phyloP scores from a whole-genome alignment of 2,329 filamentous ascomycete genomes.

The Ascochyta rabiei region DNA sequence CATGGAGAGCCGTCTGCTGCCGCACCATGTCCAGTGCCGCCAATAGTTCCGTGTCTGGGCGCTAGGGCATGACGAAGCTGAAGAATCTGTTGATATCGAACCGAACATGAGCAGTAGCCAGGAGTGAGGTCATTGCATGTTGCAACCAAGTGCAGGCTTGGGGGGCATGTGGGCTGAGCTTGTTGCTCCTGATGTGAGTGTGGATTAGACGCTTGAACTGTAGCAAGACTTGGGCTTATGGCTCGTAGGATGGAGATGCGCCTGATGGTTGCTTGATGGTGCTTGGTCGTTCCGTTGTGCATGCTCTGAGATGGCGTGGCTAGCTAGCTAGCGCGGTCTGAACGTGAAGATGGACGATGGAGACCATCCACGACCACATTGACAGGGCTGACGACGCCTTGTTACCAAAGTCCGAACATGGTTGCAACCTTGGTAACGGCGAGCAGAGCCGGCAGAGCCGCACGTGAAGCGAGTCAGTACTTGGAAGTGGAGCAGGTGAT shows the following conservation, averaged over 20 bases:
- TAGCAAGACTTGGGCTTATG: neutral
- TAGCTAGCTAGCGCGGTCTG: neutral
- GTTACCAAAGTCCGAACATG: slow-evolving; percentile 6
- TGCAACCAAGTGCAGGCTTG: neutral
- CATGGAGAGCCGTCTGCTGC: neutral
- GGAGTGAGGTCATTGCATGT: slow-evolving; percentile 8
- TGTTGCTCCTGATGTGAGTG: slow-evolving; percentile 4
- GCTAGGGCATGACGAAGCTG: neutral
- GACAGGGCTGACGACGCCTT: slow-evolving; percentile 14
- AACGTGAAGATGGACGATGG: slow-evolving; percentile 9
- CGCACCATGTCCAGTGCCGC: slow-evolving; percentile 6
- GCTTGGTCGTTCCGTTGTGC: neutral
- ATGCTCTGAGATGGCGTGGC: neutral
- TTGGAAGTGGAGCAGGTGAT: slow-evolving; percentile 11
- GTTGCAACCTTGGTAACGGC: neutral
- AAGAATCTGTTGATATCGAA: neutral
- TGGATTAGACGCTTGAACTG: neutral
- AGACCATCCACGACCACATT: slow-evolving; percentile 9
- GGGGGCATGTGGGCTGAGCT: slow-evolving; percentile 11
- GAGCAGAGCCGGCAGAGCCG: slow-evolving; percentile 6
- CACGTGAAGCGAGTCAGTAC: neutral
- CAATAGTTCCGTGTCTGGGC: slow-evolving; percentile 1
- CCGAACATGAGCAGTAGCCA: neutral
- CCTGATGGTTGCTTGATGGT: neutral
- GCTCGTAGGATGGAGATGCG: neutral